These are phyloP conservation scores for Aeminium ludgeri DNA, from an alignment of 495 filamentous ascomycete species.

Conservation along the genomic window DNA sequence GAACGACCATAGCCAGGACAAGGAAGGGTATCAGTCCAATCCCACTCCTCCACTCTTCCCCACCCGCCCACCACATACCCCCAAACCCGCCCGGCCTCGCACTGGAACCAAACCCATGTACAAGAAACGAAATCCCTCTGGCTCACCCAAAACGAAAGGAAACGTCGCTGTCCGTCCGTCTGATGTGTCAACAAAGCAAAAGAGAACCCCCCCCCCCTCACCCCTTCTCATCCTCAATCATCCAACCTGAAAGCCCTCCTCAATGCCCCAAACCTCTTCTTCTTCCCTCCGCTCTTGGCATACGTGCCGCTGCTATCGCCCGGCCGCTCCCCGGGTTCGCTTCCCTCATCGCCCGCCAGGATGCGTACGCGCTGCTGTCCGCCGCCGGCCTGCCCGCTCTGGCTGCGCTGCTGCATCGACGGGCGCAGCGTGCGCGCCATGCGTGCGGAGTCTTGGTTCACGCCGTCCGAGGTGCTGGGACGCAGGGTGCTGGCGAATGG, in stretches of 20 bases:
- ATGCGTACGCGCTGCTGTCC: constrained; percentile 6
- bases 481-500: not conserved
- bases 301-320: constrained; percentile 11
- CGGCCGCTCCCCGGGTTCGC: constrained; percentile 2
- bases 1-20: too few relatives aligned
- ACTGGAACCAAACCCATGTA: too few relatives aligned
- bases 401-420: constrained; percentile 6
- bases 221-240: too few relatives aligned
- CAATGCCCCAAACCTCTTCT: constrained; percentile 42
- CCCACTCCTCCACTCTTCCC: too few relatives aligned
- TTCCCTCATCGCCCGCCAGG: constrained; percentile 11
- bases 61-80: too few relatives aligned
- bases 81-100: too few relatives aligned
- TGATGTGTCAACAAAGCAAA: too few relatives aligned
- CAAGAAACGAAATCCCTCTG: too few relatives aligned
- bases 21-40: too few relatives aligned
- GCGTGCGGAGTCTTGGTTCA: constrained; percentile 4
- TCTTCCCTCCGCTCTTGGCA: constrained; percentile 28
- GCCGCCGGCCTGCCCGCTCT: constrained; percentile 1
- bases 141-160: too few relatives aligned
- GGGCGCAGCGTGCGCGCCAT: constrained; percentile 16
- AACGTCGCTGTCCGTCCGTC: too few relatives aligned
- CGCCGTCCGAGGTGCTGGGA: constrained; percentile 3
- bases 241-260: constrained; percentile 40
- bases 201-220: too few relatives aligned